phyloP scores from a whole-genome alignment of 1,139 yeast genomes.

The Scheffersomyces titani region DNA sequence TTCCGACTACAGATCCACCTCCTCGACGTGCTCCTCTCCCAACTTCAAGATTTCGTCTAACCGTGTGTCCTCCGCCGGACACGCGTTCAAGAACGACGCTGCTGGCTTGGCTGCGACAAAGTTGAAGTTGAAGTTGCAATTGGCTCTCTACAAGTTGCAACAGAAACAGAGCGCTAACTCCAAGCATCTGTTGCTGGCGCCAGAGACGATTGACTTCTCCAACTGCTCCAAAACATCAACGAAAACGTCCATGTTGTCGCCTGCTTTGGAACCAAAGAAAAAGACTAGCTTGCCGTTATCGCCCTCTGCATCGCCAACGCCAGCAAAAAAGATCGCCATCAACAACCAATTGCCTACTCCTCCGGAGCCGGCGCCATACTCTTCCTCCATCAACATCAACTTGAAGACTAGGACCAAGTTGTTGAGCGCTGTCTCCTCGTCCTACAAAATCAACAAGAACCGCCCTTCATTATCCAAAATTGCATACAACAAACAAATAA shows the following conservation, averaged over 20 bases:
- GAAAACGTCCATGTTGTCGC: neutral
- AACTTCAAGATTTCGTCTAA: conserved; percentile 4
- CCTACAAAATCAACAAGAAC: conserved; percentile 5
- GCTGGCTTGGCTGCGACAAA: conserved; percentile 53
- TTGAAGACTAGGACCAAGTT: conserved; percentile 13
- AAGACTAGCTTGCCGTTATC: neutral
- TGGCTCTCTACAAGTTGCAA: conserved; percentile 75
- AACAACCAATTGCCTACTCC: conserved; percentile 17
- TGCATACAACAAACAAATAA: conserved; percentile 19
- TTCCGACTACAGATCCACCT: conserved; percentile 24
- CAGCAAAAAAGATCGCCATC: neutral
- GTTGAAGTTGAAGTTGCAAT: conserved; percentile 67
- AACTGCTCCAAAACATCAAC: conserved; percentile 1
- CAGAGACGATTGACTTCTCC: neutral
- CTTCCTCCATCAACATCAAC: conserved; percentile 27
- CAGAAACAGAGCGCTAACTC: conserved; percentile 7
- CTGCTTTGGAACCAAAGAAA: neutral
- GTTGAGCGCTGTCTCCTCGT: neutral
- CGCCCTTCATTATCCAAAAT: conserved; percentile 23
- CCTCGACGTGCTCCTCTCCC: conserved; percentile 6
- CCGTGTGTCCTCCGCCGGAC: neutral
- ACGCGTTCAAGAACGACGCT: conserved; percentile 10
- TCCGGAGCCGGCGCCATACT: conserved; percentile 17
- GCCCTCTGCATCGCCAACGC: neutral
- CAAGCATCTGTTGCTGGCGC: neutral